Evolutionary conservation across 805 yeast species (phyloP).

Genomic region (Ogataea saltuana): DNA sequence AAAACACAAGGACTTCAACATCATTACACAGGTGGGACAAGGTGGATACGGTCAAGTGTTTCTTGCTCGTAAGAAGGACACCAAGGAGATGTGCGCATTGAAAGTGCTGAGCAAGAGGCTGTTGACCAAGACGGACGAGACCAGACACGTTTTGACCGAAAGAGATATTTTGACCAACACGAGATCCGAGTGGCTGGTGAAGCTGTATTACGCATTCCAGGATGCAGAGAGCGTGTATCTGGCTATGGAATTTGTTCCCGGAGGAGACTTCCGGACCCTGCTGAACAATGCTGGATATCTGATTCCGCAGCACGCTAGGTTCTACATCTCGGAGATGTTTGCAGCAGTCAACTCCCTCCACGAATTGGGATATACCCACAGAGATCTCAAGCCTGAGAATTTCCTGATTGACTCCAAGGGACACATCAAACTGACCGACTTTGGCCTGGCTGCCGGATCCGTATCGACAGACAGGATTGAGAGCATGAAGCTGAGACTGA

Average conservation of each 20-base stretch:
- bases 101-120: slow-evolving; percentile 87
- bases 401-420: slow-evolving; percentile 88
- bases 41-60: slow-evolving; percentile 99
- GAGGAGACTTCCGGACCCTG: slow-evolving; percentile 96
- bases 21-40: slow-evolving; percentile 98
- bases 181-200: slow-evolving; percentile 93
- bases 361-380: slow-evolving; percentile 92
- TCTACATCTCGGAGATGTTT: slow-evolving; percentile 95
- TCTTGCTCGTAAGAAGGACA: slow-evolving; percentile 89
- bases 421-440: slow-evolving; percentile 91
- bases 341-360: slow-evolving; percentile 91
- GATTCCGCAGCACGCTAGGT: slow-evolving; percentile 93
- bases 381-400: slow-evolving; percentile 96
- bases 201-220: slow-evolving; percentile 91
- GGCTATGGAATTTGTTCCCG: slow-evolving; percentile 99
- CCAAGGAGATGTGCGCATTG: slow-evolving; percentile 92
- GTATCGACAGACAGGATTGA: slow-evolving; percentile 92
- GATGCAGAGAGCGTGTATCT: slow-evolving; percentile 85
- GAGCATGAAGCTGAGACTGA: slow-evolving; percentile 74
- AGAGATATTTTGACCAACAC: slow-evolving; percentile 97
- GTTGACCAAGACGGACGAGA: slow-evolving; percentile 86
- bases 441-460: slow-evolving; percentile 96
- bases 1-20: slow-evolving; percentile 91
- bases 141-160: slow-evolving; percentile 93
- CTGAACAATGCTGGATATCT: slow-evolving; percentile 90